Conservation (phyloP, 768 basidiomycete species). For the Trametes cingulata region DNA sequence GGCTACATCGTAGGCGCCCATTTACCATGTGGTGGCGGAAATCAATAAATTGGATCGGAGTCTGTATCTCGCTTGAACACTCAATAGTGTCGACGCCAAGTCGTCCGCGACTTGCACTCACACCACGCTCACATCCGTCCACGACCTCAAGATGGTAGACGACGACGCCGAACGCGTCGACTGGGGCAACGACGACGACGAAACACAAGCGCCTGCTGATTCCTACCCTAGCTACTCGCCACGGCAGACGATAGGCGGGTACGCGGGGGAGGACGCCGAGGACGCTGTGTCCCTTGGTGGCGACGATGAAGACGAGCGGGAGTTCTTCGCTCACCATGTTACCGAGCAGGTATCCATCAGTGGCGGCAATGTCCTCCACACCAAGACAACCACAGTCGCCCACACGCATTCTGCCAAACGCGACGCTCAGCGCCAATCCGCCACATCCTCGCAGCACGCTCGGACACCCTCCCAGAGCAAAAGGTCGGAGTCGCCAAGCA, state of each 20-base stretch:
- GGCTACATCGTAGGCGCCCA: neutral
- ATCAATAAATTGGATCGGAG: constrained; percentile 11
- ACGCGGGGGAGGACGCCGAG: constrained; percentile 45
- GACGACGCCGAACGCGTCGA: constrained; percentile 72
- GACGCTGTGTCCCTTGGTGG: constrained; percentile 73
- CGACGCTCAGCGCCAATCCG: constrained; percentile 29
- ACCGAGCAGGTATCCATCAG: constrained; percentile 29
- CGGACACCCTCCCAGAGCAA: constrained; percentile 19
- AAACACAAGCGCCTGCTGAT: constrained; percentile 24
- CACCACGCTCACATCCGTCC: constrained; percentile 10
- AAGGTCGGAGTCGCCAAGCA: constrained; percentile 26
- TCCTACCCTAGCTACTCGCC: constrained; percentile 15
- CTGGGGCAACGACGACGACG: constrained; percentile 62
- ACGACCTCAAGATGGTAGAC: constrained; percentile 46
- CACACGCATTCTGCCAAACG: constrained; percentile 20
- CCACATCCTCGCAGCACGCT: constrained; percentile 19
- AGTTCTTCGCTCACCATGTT: constrained; percentile 49
- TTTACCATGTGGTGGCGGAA: neutral
- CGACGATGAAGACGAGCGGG: constrained; percentile 62
- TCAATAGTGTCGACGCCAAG: constrained; percentile 3
- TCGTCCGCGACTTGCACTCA: constrained; percentile 5
- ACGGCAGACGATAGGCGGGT: constrained; percentile 17
- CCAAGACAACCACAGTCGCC: constrained; percentile 8
- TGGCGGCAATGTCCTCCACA: neutral
- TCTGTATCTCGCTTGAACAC: neutral